phyloP scores from a whole-genome alignment of 345 rosid species.

The Populus tremula region DNA sequence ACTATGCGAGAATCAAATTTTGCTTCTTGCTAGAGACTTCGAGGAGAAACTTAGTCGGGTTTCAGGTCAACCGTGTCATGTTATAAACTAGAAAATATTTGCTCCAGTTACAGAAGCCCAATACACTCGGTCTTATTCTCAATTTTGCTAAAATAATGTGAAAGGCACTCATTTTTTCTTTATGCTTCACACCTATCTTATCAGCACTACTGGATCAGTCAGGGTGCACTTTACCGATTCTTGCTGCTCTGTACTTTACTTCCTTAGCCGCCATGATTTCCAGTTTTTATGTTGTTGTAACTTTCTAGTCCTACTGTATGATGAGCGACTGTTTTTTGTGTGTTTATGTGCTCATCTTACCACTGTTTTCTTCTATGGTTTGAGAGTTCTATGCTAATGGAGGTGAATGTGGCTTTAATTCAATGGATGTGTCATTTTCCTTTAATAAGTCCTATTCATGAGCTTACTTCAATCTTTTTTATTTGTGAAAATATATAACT shows the following conservation, averaged over 20 bases:
- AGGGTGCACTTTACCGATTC: too few species aligned
- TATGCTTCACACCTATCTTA: too few species aligned
- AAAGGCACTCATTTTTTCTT: too few species aligned
- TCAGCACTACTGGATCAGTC: too few species aligned
- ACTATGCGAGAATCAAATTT: neutral
- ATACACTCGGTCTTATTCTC: too few species aligned
- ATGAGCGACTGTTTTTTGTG: neutral
- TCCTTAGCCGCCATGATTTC: neutral
- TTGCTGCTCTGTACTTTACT: neutral
- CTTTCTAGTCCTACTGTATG: neutral
- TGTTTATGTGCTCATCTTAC: neutral
- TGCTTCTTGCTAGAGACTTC: neutral
- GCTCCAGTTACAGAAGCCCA: too few species aligned
- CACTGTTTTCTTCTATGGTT: neutral
- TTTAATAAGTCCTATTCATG: neutral
- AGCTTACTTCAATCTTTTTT: neutral
- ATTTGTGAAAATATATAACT: neutral
- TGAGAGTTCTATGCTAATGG: neutral
- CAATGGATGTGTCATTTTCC: neutral
- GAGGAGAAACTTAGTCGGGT: neutral
- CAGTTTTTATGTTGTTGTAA: neutral
- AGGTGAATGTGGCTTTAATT: neutral
- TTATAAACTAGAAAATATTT: too few species aligned
- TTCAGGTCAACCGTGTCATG: too few species aligned
- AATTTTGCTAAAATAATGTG: too few species aligned